Evolutionary conservation across 441 rosid genomes (phyloP), one percentile per base, ranked within the genome.

Genomic region (Populus trichocarpa): DNA sequence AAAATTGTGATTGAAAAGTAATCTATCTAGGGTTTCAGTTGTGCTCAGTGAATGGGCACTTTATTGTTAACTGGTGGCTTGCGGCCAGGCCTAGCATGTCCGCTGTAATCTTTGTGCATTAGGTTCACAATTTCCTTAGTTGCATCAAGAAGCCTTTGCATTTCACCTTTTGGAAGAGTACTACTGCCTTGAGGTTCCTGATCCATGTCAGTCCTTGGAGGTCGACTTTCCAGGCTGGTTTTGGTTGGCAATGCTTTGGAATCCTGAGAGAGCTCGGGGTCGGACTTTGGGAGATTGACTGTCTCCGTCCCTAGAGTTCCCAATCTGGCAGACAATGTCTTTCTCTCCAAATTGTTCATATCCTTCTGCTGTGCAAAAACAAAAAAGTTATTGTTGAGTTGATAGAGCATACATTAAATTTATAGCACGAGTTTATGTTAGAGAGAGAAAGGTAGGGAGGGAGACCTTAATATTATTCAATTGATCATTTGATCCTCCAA

Each of bases 21-120:
- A 78, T 78, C 69, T 61, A 72, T 64, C 11, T 71, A 30, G 32
- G 32, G 32, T 30, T 30, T 30, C 32, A 30, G 4, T 3, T 36
- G 35, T 57, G 13, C 5, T 82, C 63, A 89, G 65, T 85, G 90
- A 77, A 72, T 57, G 59, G 92, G 90, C 8, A 77, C 75, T 71
- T 80, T 73, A 70, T 89, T 89, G 84, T 89, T 84, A 80, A 89
- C 81, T 13, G 92, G 92, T 26, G 92, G 92, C 81, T 83, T 89
- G 69, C 87, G 85, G 65, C 85, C 77, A 38, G 88, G 85, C 82
- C 73, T 77, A 30, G 32, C 32, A 30, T 30, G 32, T 32, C 86
- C 88, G 12, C 0, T 57, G 82, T 89, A 89, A 75, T 89, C 92
- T 71, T 76, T 83, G 65, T 83, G 67, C 86, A 88, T 83, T 67